Conservation (phyloP, 2,329 filamentous ascomycete species). For the Blastomyces gilchristii region DNA sequence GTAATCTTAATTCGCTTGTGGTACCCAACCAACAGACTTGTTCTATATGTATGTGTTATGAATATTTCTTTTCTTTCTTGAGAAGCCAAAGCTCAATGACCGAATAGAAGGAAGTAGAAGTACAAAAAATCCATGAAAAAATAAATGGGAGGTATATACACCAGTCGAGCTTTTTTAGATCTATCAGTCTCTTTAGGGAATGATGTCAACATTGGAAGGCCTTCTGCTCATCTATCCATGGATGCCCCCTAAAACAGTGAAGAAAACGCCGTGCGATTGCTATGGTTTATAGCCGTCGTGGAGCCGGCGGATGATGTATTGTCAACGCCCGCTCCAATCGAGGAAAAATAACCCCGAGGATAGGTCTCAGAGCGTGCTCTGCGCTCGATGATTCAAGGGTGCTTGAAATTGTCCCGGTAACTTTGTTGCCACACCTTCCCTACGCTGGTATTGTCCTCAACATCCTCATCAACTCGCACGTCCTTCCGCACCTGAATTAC, state of each 20-base stretch:
- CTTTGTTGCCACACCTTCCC: neutral
- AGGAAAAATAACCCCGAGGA: neutral
- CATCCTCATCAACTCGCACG: neutral
- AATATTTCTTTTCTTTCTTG: neutral
- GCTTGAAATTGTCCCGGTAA: neutral
- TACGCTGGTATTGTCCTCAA: slow-evolving; percentile 1
- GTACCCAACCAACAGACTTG: neutral
- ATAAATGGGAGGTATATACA: neutral
- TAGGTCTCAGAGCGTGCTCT: neutral
- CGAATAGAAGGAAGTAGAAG: neutral
- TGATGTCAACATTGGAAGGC: neutral
- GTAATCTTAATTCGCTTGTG: neutral
- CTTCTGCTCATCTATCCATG: neutral
- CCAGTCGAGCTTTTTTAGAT: neutral
- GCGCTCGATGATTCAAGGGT: neutral
- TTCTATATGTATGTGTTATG: neutral
- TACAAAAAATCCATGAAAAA: neutral
- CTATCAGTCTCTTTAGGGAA: neutral
- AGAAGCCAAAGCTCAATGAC: neutral
- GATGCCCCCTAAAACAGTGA: neutral
- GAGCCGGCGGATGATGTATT: neutral
- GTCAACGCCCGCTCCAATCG: neutral
- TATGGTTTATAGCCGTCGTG: neutral
- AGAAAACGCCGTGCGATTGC: neutral
- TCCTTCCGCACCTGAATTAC: slow-evolving; percentile 6